Evolutionary conservation across 306 rosid species (phyloP), one percentile per base, ranked within the genome.

Genomic region (Mimosa pudica): DNA sequence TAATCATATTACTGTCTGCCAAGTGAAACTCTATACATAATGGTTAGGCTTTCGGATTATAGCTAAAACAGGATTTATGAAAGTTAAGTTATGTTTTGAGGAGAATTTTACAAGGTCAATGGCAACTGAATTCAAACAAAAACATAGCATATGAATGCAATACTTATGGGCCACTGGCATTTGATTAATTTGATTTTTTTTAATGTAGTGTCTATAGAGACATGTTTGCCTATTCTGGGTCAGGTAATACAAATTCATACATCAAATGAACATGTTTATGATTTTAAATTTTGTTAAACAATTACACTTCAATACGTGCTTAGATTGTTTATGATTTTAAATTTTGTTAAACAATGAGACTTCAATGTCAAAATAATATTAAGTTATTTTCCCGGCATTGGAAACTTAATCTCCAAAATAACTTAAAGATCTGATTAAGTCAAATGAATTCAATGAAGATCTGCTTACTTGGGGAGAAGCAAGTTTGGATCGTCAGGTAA

Each of bases 401-500:
- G 46, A 77, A 44, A 44, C 68, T 38, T 18, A 51, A 24, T 24
- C 5, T 44, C 58, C 35, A 65, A 33, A n/a, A 71, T 44, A 49
- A 71, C 60, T 54, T 11, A n/a, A 35, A 24, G 38, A 71, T 30
- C 36, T 63, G 14, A 51, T 52, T 41, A 62, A 51, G 54, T 77
- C 55, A 10, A 83, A 55, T 35, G 14, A 64, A 73, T 62, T 48
- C 2, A 30, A 45, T 20, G 3, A 48, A 63, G 46, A 67, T 81
- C 10, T 6, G 76, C 89, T 84, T 75, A 91, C 97, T 89, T 83
- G 87, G 79, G 91, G 24, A 85, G 79, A 86, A 92, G 87, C 83
- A 92, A 86, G 83, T 69, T 85, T 41, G 93, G 81, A 67, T 95
- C 97, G 45, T 91, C 97, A 0, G 88, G 91, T 68, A 92, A 87